A percentile compares a stretch with the other conserved stretches of the same genome.
Evolutionary conservation across 192 early-diverging fungal genomes (phyloP).

Genomic region (Podila verticillata): DNA sequence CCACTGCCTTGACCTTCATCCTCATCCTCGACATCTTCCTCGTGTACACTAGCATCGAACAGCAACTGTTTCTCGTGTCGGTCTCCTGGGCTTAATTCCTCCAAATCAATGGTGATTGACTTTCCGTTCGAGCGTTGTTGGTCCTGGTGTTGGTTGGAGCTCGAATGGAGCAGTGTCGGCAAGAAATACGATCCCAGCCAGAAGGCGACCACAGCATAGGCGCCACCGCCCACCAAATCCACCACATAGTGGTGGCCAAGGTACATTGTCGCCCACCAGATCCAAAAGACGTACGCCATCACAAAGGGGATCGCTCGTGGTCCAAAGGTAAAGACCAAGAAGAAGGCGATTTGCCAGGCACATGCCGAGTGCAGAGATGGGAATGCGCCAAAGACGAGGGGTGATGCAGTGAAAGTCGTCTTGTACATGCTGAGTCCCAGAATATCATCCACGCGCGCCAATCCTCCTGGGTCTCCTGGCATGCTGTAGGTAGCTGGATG

Average conservation of each 20-base stretch:
- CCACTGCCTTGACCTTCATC: background rate
- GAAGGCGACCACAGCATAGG: constrained; percentile 69
- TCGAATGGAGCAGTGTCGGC: constrained; percentile 39
- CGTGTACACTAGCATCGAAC: background rate
- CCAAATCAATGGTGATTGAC: background rate
- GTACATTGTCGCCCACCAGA: constrained; percentile 86
- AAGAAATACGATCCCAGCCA: constrained; percentile 53
- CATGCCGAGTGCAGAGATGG: constrained; percentile 77
- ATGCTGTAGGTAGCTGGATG: constrained; percentile 69
- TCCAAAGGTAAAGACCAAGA: constrained; percentile 57
- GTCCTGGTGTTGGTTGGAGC: background rate
- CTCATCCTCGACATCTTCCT: constrained; percentile 1
- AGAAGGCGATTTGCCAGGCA: constrained; percentile 69
- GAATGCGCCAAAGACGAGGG: constrained; percentile 81
- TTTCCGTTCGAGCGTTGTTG: background rate
- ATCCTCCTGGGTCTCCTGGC: constrained; percentile 73
- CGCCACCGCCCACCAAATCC: constrained; percentile 71
- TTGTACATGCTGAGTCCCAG: constrained; percentile 68
- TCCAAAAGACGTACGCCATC: constrained; percentile 69
- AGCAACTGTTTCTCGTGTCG: constrained; percentile 37
- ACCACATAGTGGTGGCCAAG: constrained; percentile 78
- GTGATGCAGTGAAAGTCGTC: constrained; percentile 71
- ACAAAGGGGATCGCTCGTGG: constrained; percentile 55
- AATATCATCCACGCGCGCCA: constrained; percentile 73
- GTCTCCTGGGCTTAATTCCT: constrained; percentile 11